Evolutionary conservation across 192 early-diverging fungal species (phyloP).

Genomic region (Coemansia sp.): DNA sequence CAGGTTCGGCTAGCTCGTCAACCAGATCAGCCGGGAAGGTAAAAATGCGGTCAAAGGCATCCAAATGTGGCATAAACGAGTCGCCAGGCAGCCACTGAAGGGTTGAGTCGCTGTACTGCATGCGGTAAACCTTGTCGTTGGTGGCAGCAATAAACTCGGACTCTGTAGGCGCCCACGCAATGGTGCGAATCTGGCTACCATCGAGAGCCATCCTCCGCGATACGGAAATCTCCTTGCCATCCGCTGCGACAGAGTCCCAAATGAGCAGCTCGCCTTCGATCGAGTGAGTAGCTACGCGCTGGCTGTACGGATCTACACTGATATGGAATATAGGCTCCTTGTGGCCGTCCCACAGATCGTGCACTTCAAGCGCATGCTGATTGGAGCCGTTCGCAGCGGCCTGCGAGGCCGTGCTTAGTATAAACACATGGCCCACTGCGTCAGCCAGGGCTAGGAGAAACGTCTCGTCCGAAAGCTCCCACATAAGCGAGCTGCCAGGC

Average conservation of each 20-base stretch:
- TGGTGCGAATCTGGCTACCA: conserved; percentile 39
- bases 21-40: conserved; percentile 27
- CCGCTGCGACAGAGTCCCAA: conserved; percentile 27
- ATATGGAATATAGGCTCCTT: conserved; percentile 49
- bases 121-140: conserved; percentile 30
- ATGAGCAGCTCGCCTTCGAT: conserved; percentile 49
- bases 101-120: conserved; percentile 15
- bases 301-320: conserved; percentile 52
- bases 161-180: conserved; percentile 50
- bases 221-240: conserved; percentile 1
- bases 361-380: conserved; percentile 2
- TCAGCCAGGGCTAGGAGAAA: conserved; percentile 23
- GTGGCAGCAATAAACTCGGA: conserved; percentile 52
- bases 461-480: not conserved
- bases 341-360: conserved; percentile 48
- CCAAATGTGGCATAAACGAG: conserved; percentile 21
- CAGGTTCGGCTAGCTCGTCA: not conserved
- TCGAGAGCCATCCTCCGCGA: conserved; percentile 47
- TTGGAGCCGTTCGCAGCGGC: not conserved
- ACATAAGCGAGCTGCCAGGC: not conserved
- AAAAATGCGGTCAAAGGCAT: conserved; percentile 45
- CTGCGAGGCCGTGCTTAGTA: conserved; percentile 11
- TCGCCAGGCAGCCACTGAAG: conserved; percentile 39
- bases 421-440: conserved; percentile 37
- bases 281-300: conserved; percentile 44